phyloP scores from a whole-genome alignment of 495 filamentous ascomycete species.

The Neurospora sp. region DNA sequence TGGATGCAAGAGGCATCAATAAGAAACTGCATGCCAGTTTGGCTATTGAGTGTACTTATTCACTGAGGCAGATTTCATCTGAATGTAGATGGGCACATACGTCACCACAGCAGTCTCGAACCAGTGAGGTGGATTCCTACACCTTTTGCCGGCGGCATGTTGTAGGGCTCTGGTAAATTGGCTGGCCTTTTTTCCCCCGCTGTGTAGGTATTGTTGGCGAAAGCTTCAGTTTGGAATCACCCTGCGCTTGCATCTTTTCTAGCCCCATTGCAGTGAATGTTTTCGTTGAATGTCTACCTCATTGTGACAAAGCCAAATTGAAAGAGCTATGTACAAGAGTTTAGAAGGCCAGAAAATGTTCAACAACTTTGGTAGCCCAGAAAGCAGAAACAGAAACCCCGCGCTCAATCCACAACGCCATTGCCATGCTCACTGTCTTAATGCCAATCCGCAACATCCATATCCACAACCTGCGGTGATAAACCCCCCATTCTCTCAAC shows the following conservation, averaged over 20 bases:
- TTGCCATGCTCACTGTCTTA: neutral
- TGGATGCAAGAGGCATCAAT: neutral
- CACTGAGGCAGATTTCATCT: neutral
- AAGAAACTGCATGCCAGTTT: accelerated
- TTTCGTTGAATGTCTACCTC: neutral
- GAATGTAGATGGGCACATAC: neutral
- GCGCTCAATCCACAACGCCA: neutral
- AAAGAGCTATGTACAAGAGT: neutral
- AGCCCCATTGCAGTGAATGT: neutral
- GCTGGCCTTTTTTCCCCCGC: too few relatives aligned
- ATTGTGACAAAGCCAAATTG: neutral
- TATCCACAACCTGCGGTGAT: accelerated
- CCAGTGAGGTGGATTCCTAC: too few relatives aligned
- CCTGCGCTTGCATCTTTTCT: neutral
- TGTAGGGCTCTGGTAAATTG: too few relatives aligned
- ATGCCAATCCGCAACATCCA: neutral
- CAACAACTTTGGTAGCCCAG: too few relatives aligned
- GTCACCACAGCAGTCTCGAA: neutral
- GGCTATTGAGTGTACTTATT: neutral
- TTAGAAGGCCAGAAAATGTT: too few relatives aligned
- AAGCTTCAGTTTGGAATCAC: neutral
- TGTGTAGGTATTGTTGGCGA: too few relatives aligned
- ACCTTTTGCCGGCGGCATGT: neutral
- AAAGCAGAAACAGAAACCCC: too few relatives aligned
- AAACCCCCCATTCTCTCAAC: neutral